Conservation (phyloP, 2,329 filamentous ascomycete species). For the Colletotrichum sp. region DNA sequence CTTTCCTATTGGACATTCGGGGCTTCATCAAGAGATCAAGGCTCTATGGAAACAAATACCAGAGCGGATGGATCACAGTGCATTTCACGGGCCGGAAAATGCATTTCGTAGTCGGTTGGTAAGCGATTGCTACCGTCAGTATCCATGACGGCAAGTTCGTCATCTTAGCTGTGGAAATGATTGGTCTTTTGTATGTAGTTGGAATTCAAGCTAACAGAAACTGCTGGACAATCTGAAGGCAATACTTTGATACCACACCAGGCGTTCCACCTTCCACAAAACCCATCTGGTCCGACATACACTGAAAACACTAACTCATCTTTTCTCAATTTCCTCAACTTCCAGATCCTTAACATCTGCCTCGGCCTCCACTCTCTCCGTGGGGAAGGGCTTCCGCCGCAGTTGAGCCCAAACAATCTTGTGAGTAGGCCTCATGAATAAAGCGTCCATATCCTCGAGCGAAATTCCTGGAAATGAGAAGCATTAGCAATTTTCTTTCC, state of each 20-base stretch:
- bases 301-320: background rate
- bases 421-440: conserved; percentile 33
- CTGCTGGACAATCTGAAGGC: background rate
- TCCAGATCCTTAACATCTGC: background rate
- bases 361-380: background rate
- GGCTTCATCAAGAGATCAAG: background rate
- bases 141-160: background rate
- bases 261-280: too few species aligned
- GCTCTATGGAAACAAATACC: background rate
- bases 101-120: background rate
- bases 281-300: background rate
- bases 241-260: background rate
- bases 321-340: background rate
- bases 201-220: background rate
- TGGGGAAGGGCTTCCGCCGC: background rate
- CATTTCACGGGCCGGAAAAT: background rate
- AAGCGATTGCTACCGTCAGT: background rate
- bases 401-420: conserved; percentile 34
- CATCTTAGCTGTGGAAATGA: background rate
- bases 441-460: conserved; percentile 51
- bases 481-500: background rate
- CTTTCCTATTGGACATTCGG: background rate
- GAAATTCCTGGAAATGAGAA: conserved; percentile 34
- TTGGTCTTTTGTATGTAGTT: background rate
- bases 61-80: background rate